These are phyloP conservation scores for Ophiostoma sp. DNA, from an alignment of 2,329 filamentous ascomycete species.

Conservation along the genomic window DNA sequence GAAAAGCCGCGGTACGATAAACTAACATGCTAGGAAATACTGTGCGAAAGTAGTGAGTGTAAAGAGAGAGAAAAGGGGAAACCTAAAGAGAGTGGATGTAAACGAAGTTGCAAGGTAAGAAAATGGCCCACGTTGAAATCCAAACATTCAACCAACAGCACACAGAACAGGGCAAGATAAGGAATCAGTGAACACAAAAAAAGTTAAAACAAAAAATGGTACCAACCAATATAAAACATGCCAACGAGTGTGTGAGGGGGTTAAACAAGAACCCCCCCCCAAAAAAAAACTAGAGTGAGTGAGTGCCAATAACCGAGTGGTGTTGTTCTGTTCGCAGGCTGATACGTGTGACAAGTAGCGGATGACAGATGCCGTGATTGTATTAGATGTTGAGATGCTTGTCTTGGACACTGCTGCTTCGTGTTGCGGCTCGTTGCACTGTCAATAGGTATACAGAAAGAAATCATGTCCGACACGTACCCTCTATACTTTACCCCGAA, in stretches of 20 bases:
- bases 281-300: too few relatives aligned
- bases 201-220: not conserved
- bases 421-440: not conserved
- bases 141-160: not conserved
- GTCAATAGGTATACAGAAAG: not conserved
- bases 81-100: not conserved
- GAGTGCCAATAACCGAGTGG: not conserved
- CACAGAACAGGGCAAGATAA: not conserved
- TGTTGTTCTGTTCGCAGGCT: not conserved
- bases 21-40: not conserved
- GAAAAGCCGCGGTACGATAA: not conserved
- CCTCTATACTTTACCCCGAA: not conserved
- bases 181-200: not conserved
- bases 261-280: not conserved
- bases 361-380: not conserved
- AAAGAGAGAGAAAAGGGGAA: not conserved
- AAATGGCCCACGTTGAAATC: not conserved
- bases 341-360: too few relatives aligned
- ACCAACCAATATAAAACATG: conserved; percentile 11
- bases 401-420: not conserved
- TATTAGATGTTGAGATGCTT: not conserved
- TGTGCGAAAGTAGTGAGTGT: too few relatives aligned
- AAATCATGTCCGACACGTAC: not conserved
- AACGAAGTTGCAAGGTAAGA: not conserved
- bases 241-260: conserved; percentile 11